Conservation (phyloP, 2,329 filamentous ascomycete species). For the Botrytis medusae region DNA sequence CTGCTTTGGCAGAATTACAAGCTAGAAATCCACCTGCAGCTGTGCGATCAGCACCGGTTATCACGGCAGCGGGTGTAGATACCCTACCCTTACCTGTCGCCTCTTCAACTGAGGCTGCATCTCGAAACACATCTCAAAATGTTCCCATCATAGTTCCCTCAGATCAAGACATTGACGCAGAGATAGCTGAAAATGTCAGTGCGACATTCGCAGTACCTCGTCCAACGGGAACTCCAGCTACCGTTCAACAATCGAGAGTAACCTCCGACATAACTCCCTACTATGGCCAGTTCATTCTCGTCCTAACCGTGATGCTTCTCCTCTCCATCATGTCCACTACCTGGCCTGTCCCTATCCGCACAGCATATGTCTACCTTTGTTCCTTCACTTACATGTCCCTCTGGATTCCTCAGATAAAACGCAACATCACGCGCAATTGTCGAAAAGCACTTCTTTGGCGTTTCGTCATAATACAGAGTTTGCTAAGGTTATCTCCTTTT, state of each 20-base stretch:
- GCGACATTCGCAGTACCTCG: slow-evolving; percentile 32
- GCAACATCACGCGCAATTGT: slow-evolving; percentile 88
- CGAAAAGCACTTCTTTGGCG: slow-evolving; percentile 88
- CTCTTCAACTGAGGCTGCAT: slow-evolving; percentile 8
- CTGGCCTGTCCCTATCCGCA: slow-evolving; percentile 57
- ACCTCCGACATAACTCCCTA: slow-evolving; percentile 52
- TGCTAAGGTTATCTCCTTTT: slow-evolving; percentile 75
- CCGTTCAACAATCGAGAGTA: slow-evolving; percentile 33
- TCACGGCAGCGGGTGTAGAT: slow-evolving; percentile 34
- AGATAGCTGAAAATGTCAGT: slow-evolving; percentile 49
- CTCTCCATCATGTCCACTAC: slow-evolving; percentile 59
- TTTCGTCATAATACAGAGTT: slow-evolving; percentile 81
- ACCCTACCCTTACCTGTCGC: slow-evolving; percentile 21
- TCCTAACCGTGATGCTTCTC: slow-evolving; percentile 56
- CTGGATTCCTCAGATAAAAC: slow-evolving; percentile 88
- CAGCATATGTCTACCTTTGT: slow-evolving; percentile 61
- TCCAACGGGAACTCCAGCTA: slow-evolving; percentile 31
- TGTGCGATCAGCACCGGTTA: slow-evolving; percentile 27
- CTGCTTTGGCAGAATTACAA: slow-evolving; percentile 33
- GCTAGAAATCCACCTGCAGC: slow-evolving; percentile 32
- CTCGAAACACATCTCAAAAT: slow-evolving; percentile 22
- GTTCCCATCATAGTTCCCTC: slow-evolving; percentile 59
- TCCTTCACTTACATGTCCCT: slow-evolving; percentile 80
- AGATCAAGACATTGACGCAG: slow-evolving; percentile 63
- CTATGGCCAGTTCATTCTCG: slow-evolving; percentile 57